Evolutionary conservation across 2,329 filamentous ascomycete genomes (phyloP).

Genomic region (Pyrenochaeta sp.): DNA sequence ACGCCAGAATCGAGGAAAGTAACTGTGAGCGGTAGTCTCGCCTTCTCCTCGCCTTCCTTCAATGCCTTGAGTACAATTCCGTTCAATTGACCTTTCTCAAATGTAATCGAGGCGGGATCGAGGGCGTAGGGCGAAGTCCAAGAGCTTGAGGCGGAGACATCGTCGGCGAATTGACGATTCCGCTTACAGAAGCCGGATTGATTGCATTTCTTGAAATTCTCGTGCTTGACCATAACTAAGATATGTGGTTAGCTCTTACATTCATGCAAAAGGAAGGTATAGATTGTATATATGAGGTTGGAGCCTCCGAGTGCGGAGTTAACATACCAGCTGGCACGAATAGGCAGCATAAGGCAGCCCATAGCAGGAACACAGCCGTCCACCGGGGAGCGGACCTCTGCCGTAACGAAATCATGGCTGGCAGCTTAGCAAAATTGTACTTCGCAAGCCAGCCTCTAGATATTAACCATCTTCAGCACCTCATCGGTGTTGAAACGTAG

Average conservation of each 20-base stretch:
- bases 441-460: conserved; percentile 29
- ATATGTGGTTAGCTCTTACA: conserved; percentile 10
- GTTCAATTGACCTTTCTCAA: conserved; percentile 81
- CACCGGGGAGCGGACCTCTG: conserved; percentile 64
- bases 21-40: conserved; percentile 82
- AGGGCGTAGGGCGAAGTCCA: conserved; percentile 87
- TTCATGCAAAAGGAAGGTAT: background rate
- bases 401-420: conserved; percentile 36
- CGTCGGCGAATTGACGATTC: conserved; percentile 88
- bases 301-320: conserved; percentile 7
- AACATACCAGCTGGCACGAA: conserved; percentile 50
- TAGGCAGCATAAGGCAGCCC: conserved; percentile 43
- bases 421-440: conserved; percentile 25
- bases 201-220: conserved; percentile 96
- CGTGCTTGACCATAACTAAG: conserved; percentile 85
- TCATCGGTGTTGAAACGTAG: conserved; percentile 19
- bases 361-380: conserved; percentile 60
- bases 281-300: background rate
- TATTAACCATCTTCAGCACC: conserved; percentile 10
- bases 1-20: conserved; percentile 91
- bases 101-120: conserved; percentile 72
- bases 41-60: conserved; percentile 69
- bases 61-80: conserved; percentile 85
- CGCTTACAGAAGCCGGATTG: conserved; percentile 98
- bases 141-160: conserved; percentile 69